A percentile compares a stretch with the other conserved stretches of the same genome.
Conservation (phyloP, 768 basidiomycete genomes). For the Hygrocybe punicea region DNA sequence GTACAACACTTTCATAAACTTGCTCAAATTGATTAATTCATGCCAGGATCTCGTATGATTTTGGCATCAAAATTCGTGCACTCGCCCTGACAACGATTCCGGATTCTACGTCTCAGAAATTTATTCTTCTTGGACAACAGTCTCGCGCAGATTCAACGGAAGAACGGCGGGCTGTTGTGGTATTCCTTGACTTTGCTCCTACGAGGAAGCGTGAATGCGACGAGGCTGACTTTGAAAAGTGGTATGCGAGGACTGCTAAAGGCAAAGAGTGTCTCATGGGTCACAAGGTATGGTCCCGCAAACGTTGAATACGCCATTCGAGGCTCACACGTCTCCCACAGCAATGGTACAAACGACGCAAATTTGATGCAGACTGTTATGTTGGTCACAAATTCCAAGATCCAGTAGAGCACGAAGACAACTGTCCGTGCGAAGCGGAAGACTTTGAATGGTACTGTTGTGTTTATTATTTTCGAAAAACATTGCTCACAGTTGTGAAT, state of each 20-base stretch:
- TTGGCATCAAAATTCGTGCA: constrained; percentile 69
- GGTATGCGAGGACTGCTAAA: constrained; percentile 71
- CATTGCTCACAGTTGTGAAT: neutral
- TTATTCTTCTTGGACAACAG: constrained; percentile 81
- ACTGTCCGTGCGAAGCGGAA: constrained; percentile 76
- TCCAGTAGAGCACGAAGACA: constrained; percentile 77
- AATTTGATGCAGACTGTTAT: constrained; percentile 79
- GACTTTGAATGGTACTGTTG: constrained; percentile 83
- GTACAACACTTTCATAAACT: constrained; percentile 21
- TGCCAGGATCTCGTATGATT: constrained; percentile 62
- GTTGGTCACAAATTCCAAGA: constrained; percentile 88
- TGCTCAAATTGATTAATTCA: no score
- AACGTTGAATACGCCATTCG: neutral
- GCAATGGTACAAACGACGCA: constrained; percentile 94
- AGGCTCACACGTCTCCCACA: constrained; percentile 26
- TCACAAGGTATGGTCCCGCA: constrained; percentile 59
- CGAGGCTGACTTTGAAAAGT: constrained; percentile 73
- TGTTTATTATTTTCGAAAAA: neutral
- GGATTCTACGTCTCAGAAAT: constrained; percentile 96
- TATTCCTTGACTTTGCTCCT: constrained; percentile 80
- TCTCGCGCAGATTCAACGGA: constrained; percentile 53
- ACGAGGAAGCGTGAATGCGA: constrained; percentile 67
- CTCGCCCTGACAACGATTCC: constrained; percentile 83
- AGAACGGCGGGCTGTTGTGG: constrained; percentile 62
- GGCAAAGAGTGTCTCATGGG: constrained; percentile 85